Conservation (phyloP, 2,329 filamentous ascomycete species). For the Cercospora citrullina region DNA sequence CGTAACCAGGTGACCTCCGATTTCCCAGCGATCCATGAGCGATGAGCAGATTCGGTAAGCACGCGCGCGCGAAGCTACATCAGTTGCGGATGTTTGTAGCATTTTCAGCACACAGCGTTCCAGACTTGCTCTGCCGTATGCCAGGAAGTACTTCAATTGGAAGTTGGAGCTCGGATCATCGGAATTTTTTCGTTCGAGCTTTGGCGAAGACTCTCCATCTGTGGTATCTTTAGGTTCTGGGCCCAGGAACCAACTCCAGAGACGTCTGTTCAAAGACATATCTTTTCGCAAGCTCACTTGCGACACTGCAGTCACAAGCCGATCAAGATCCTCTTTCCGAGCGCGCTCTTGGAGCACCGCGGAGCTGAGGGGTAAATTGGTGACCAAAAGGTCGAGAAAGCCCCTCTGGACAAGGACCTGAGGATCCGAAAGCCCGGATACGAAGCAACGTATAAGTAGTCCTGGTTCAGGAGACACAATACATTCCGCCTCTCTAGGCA, state of each 20-base stretch:
- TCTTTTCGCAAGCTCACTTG: constrained; percentile 86
- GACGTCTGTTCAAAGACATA: constrained; percentile 90
- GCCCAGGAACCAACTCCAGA: constrained; percentile 96
- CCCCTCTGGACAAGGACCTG: constrained; percentile 91
- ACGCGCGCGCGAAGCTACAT: constrained; percentile 69
- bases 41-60: constrained; percentile 92
- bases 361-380: constrained; percentile 82
- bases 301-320: constrained; percentile 78
- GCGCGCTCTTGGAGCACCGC: constrained; percentile 71
- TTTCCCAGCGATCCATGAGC: constrained; percentile 97
- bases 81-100: constrained; percentile 60
- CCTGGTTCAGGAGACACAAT: constrained; percentile 88
- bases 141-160: constrained; percentile 71
- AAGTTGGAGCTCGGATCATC: constrained; percentile 55
- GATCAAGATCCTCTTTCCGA: constrained; percentile 72
- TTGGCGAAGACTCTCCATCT: constrained; percentile 30
- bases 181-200: constrained; percentile 37
- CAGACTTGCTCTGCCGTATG: constrained; percentile 72
- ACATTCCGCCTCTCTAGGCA: constrained; percentile 48
- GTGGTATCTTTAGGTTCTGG: constrained; percentile 58
- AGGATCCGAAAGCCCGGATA: constrained; percentile 81
- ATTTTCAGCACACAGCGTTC: constrained; percentile 73
- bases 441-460: constrained; percentile 84
- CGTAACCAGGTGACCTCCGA: constrained; percentile 84
- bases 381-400: constrained; percentile 88